Evolutionary conservation across 257 asterid species (phyloP).

Genomic region (Solanum pimpinellifolium): DNA sequence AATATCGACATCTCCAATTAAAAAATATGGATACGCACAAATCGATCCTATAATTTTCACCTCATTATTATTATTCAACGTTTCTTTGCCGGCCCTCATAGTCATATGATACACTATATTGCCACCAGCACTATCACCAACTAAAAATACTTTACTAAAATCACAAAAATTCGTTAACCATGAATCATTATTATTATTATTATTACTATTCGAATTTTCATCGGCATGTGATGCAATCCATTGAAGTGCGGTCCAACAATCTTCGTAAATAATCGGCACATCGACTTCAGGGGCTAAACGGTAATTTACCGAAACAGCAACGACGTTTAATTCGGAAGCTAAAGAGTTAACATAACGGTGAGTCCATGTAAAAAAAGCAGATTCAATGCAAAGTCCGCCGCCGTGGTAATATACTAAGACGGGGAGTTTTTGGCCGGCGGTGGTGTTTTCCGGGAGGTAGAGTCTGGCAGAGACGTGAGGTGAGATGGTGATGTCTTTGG

Average conservation of each 20-base stretch:
- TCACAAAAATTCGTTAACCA: slow-evolving; percentile 10
- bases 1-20: neutral
- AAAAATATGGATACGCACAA: neutral
- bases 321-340: neutral
- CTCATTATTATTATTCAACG: neutral
- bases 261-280: slow-evolving; percentile 13
- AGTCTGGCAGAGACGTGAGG: slow-evolving; percentile 13
- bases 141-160: slow-evolving; percentile 7
- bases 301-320: slow-evolving; percentile 18
- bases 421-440: slow-evolving; percentile 4
- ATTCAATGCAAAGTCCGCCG: slow-evolving; percentile 16
- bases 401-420: slow-evolving; percentile 19
- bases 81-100: slow-evolving; percentile 4
- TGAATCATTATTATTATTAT: neutral
- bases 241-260: slow-evolving; percentile 17
- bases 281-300: slow-evolving; percentile 22
- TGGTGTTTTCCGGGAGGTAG: slow-evolving; percentile 8
- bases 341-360: slow-evolving; percentile 8
- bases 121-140: slow-evolving; percentile 21
- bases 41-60: slow-evolving; percentile 12
- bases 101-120: slow-evolving; percentile 13
- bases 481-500: slow-evolving; percentile 14
- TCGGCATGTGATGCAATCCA: slow-evolving; percentile 6
- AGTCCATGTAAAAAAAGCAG: slow-evolving; percentile 4
- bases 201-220: neutral